Conservation (phyloP, 139 green algal species). For the Diplosphaera chodatii region DNA sequence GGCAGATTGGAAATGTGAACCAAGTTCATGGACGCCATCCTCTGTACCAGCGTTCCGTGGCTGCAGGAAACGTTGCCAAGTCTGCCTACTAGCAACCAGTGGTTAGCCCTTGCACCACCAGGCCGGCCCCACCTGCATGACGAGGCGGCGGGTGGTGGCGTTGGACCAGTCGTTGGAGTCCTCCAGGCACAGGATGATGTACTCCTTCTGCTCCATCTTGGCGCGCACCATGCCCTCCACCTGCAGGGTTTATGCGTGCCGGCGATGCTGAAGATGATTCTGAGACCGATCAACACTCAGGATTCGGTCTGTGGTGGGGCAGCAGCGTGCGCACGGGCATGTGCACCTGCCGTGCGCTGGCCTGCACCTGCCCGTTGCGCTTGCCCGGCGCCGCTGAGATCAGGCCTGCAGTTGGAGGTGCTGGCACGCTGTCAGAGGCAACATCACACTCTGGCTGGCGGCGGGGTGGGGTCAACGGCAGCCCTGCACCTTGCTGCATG, state of each 20-base stretch:
- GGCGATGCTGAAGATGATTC: too few relatives aligned
- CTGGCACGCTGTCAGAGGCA: too few relatives aligned
- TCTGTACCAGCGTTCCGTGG: neutral
- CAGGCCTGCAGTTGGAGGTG: slow-evolving; percentile 73
- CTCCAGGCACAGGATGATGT: slow-evolving; percentile 96
- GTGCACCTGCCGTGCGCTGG: slow-evolving; percentile 50
- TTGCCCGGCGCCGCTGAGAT: slow-evolving; percentile 87
- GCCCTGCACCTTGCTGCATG: too few relatives aligned
- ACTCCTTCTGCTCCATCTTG: slow-evolving; percentile 90
- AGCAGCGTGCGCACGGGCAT: too few relatives aligned
- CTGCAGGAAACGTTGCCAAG: neutral
- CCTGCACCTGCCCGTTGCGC: slow-evolving; percentile 60
- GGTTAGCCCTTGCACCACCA: neutral
- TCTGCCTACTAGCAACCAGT: neutral
- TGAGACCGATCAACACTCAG: too few relatives aligned
- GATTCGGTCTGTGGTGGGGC: too few relatives aligned
- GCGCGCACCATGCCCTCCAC: slow-evolving; percentile 82
- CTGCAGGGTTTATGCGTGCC: too few relatives aligned
- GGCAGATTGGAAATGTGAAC: too few relatives aligned
- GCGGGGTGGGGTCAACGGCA: too few relatives aligned
- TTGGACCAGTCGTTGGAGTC: slow-evolving; percentile 93
- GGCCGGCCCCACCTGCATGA: slow-evolving; percentile 66
- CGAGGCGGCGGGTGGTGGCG: slow-evolving; percentile 81
- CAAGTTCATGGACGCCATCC: neutral
- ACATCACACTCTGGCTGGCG: too few relatives aligned